These are phyloP conservation scores for Fusarium proliferatum DNA, from an alignment of 2,329 filamentous ascomycete species.

Conservation along the genomic window DNA sequence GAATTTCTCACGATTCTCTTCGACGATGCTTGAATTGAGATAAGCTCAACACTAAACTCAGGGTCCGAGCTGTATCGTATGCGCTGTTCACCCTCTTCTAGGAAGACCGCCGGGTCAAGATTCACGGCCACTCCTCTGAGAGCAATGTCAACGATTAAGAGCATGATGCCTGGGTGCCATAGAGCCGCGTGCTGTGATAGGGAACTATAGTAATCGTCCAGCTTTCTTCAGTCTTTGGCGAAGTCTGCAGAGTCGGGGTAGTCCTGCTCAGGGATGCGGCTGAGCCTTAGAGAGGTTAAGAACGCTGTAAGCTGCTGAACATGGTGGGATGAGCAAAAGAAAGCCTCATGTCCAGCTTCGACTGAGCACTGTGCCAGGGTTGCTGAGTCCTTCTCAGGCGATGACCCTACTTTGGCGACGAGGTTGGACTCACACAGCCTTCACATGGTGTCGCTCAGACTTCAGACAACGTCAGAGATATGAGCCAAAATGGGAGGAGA, in stretches of 20 bases:
- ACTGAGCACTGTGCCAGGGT: not conserved
- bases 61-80: fast-evolving
- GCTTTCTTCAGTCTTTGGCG: not conserved
- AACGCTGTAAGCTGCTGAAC: not conserved
- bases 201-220: not conserved
- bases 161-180: no score
- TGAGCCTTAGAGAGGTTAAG: no score
- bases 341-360: not conserved
- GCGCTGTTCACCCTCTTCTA: not conserved
- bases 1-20: not conserved
- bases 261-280: not conserved
- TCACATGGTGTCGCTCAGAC: not conserved
- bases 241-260: not conserved
- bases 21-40: not conserved
- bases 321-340: not conserved
- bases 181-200: not conserved
- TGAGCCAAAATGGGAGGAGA: not conserved
- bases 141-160: no score
- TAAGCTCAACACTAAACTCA: no score
- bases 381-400: not conserved
- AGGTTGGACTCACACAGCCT: not conserved
- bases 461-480: not conserved
- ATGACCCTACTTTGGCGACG: not conserved
- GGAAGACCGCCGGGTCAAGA: no score
- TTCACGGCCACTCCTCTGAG: not conserved